Base-by-base conservation (phyloP, 257 asterid species). In the Gardenia jasminoides region DNA sequence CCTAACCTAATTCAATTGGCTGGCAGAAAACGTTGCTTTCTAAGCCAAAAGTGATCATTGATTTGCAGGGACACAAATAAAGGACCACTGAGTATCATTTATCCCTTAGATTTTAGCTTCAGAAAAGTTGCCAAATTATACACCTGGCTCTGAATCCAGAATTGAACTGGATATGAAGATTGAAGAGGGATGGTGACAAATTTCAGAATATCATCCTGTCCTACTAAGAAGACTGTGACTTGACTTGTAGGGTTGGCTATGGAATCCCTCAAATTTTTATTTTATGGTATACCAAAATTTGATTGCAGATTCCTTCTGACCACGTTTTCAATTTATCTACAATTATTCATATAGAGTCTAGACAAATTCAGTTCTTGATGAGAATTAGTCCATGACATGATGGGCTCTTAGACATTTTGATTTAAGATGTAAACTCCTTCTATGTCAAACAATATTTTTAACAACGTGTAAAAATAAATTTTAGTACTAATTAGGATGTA, bases 171-270 rank as follows among this genome's bases (percentile, higher is more conserved):
- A 62, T 62, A 7, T 61, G 31, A 62, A 26, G 33, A 6, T 36
- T 44, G 11, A 44, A 44, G 48, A 10, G 48, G 11, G 48, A 10
- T 44, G 10, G 31, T 61, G 31, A 24, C 67, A 61, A 61, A 24
- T 61, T 61, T 31, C 12, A n/a, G 67, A 61, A 1, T 61, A 61
- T 61, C 31, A 24, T 10, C 31, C 31, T 61, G 67, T 3, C 67
- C 67, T 24, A n/a, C 31, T 24, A 7, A n/a, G 7, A 24, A 61
- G 67, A 61, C 22, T 61, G 33, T 61, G 67, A 61, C 31, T 61
- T 61, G 67, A 61, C 67, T 61, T 61, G 67, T 61, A 61, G 67
- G 67, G 33, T 59, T 61, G 67, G 67, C 24, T 61, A 61, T 61
- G 67, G 67, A 6, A n/a, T 26, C 28, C 7, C 22, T 20, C 30